Evolutionary conservation across 1,139 yeast genomes (phyloP).

Genomic region (Suhomyces guaymorum): DNA sequence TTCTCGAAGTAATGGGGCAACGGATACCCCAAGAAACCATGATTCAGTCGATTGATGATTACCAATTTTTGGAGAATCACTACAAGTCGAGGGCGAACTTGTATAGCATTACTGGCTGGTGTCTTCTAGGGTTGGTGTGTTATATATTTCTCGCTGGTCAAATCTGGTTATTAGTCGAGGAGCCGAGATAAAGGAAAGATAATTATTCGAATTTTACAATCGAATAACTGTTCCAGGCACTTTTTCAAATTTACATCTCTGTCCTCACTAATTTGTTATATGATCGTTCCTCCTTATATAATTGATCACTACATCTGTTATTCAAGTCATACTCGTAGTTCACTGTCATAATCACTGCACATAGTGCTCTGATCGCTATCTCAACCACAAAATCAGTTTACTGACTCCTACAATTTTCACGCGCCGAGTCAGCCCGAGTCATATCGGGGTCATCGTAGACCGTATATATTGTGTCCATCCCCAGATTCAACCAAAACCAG

Average conservation of each 20-base stretch:
- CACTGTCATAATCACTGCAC: too few species aligned
- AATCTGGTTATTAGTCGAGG: constrained; percentile 1
- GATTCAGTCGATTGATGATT: constrained; percentile 2
- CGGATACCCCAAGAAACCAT: constrained; percentile 1
- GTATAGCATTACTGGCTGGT: constrained; percentile 5
- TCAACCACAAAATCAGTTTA: too few species aligned
- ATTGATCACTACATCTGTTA: too few species aligned
- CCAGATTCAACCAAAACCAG: constrained; percentile 1
- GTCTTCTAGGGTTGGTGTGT: constrained; percentile 4
- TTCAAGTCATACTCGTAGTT: too few species aligned
- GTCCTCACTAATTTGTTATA: too few species aligned
- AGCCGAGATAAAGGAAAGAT: too few species aligned
- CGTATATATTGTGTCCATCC: constrained; percentile 2
- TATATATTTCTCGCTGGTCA: constrained; percentile 3
- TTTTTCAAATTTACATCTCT: too few species aligned
- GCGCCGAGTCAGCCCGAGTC: constrained; percentile 5
- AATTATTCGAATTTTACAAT: too few species aligned
- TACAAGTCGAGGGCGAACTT: neutral
- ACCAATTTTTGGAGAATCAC: constrained; percentile 7
- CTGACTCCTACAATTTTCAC: constrained; percentile 1
- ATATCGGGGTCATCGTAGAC: constrained; percentile 9
- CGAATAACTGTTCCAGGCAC: too few species aligned
- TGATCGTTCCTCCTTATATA: too few species aligned
- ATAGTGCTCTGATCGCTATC: too few species aligned
- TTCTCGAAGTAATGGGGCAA: constrained; percentile 2